Conservation (phyloP, 495 filamentous ascomycete genomes). For the Podospora conica region DNA sequence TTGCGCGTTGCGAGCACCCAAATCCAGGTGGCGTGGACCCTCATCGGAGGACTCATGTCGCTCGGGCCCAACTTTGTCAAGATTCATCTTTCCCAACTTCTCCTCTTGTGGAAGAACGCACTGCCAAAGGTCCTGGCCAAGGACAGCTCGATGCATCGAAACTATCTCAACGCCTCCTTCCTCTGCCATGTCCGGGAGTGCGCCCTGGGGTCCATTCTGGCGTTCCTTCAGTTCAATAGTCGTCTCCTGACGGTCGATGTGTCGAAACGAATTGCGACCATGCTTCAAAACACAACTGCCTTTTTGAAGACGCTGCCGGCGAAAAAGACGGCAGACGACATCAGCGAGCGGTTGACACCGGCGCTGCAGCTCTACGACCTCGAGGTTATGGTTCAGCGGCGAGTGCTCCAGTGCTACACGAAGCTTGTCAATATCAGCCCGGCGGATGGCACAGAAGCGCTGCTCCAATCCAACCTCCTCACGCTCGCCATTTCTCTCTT, state of each 20-base stretch:
- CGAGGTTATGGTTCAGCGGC: constrained; percentile 84
- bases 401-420: constrained; percentile 90
- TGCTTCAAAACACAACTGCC: constrained; percentile 92
- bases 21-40: constrained; percentile 95
- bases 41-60: constrained; percentile 95
- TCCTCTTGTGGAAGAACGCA: constrained; percentile 97
- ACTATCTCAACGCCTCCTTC: constrained; percentile 82
- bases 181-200: constrained; percentile 94
- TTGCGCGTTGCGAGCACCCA: constrained; percentile 88
- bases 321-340: constrained; percentile 85
- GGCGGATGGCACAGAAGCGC: constrained; percentile 69
- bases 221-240: constrained; percentile 92
- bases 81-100: constrained; percentile 90
- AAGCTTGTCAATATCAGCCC: constrained; percentile 85
- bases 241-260: constrained; percentile 88
- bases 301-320: constrained; percentile 77
- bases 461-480: constrained; percentile 86
- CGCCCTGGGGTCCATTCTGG: constrained; percentile 80
- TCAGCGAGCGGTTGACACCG: constrained; percentile 74
- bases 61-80: constrained; percentile 98
- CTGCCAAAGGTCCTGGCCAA: constrained; percentile 88
- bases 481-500: constrained; percentile 90
- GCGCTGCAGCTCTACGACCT: constrained; percentile 87
- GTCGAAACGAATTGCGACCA: constrained; percentile 81
- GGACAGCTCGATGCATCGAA: constrained; percentile 77